Conservation (phyloP, 2,329 filamentous ascomycete genomes). For the Cercospora janseana region DNA sequence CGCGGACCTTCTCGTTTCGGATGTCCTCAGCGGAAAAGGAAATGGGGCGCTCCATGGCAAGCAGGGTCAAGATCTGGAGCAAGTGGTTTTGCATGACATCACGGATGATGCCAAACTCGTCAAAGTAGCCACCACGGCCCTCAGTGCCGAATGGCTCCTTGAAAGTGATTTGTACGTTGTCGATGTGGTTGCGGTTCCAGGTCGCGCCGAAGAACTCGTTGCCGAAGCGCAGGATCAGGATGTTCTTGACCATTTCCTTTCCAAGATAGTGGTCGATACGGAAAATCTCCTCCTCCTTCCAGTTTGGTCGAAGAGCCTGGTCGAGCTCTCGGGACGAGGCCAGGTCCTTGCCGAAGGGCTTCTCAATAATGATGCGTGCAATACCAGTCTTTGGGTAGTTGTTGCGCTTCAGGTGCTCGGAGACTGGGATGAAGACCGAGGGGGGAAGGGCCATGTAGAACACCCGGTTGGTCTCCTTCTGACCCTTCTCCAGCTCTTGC, state of each 20-base stretch:
- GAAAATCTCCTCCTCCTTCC: slow-evolving; percentile 98
- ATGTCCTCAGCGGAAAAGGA: slow-evolving; percentile 98
- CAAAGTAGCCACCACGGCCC: slow-evolving; percentile 96
- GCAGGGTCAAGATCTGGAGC: slow-evolving; percentile 89
- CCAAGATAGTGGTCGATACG: slow-evolving; percentile 99
- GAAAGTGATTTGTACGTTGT: slow-evolving; percentile 98
- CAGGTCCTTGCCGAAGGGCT: slow-evolving; percentile 97
- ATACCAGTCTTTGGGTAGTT: slow-evolving; percentile 92
- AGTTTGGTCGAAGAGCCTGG: slow-evolving; percentile 91
- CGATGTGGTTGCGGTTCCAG: slow-evolving; percentile 99
- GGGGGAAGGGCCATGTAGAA: slow-evolving; percentile 99
- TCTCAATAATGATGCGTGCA: slow-evolving; percentile 95
- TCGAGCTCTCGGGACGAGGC: slow-evolving; percentile 91
- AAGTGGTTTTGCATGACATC: slow-evolving; percentile 99
- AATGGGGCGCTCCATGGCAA: slow-evolving; percentile 97
- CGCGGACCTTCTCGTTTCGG: slow-evolving; percentile 96
- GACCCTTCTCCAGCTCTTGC: slow-evolving; percentile 76
- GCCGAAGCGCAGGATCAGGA: slow-evolving; percentile 93
- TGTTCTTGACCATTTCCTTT: slow-evolving; percentile 99
- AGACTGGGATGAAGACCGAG: slow-evolving; percentile 96
- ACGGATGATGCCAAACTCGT: slow-evolving; percentile 98
- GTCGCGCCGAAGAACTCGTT: slow-evolving; percentile 98
- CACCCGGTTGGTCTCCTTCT: slow-evolving; percentile 80
- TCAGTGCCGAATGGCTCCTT: slow-evolving; percentile 99
- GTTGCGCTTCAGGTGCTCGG: slow-evolving; percentile 93